Evolutionary conservation across 148 eudicot species (phyloP).

Genomic region (Euryodendron excelsum): DNA sequence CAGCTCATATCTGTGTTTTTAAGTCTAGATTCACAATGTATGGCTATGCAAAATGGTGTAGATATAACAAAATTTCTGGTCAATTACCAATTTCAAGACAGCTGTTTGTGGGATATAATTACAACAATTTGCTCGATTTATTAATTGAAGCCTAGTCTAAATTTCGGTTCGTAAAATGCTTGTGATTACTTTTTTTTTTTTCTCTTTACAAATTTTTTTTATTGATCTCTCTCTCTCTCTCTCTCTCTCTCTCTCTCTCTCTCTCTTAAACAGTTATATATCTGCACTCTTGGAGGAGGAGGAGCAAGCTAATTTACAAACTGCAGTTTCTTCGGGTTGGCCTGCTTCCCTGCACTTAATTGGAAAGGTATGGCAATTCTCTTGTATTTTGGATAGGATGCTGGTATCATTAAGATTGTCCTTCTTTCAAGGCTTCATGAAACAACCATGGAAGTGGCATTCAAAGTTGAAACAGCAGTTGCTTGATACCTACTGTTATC

Average conservation of each 20-base stretch:
- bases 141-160: too few species aligned
- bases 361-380: conserved; percentile 66
- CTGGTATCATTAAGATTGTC: neutral
- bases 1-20: neutral
- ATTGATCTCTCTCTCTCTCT: neutral
- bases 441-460: neutral
- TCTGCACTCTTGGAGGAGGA: conserved; percentile 73
- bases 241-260: neutral
- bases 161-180: neutral
- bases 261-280: conserved; percentile 66
- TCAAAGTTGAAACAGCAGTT: neutral
- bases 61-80: too few species aligned
- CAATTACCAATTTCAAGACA: too few species aligned
- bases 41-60: neutral
- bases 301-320: conserved; percentile 54
- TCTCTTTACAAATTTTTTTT: too few species aligned
- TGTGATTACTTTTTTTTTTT: neutral
- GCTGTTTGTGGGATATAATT: too few species aligned
- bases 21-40: neutral
- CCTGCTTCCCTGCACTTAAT: conserved; percentile 94
- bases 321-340: conserved; percentile 81
- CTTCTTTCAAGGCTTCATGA: neutral
- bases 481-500: neutral
- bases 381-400: neutral
- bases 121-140: too few species aligned